Base-by-base conservation (phyloP, 768 basidiomycete genomes). In the Chalciporus sphaerocephalus region DNA sequence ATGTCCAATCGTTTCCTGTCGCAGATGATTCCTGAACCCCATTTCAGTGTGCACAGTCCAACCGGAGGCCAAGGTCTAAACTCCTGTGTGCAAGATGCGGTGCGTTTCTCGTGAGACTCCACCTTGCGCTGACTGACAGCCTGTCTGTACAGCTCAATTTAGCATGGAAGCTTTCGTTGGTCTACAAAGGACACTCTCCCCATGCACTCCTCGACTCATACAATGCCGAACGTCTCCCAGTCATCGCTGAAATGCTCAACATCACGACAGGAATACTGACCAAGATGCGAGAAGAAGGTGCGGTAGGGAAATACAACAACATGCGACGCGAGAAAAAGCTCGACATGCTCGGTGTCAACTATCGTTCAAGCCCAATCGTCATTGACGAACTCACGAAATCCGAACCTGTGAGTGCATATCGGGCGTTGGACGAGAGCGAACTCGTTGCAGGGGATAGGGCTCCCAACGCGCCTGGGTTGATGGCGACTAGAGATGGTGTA, bases 301-400 rank as follows among this genome's bases (percentile, higher is more conserved):
- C 9, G 27, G 27, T 28, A 12, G 27, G 3, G n/a, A n/a, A n/a
- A 28, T 28, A 7, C 7, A 28, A 28, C 6, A 8, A 1, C 15
- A 17, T 38, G 37, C 10, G 16, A 13, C 47, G 28, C 6, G 41
- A 39, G 11, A 12, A 56, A 15, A 53, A 56, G 2, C 45, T 75
- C 5, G 51, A 59, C 16, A 74, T 75, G 58, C 69, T 79, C 27
- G 76, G 75, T 7, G 65, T 80, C 35, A 80, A 80, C 58, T 80
- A 74, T 52, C 69, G 80, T 8, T 69, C 71, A 60, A 79, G 78
- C 54, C 50, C 71, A 0, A 66, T 78, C 17, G 64, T 79, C 1
- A 18, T 74, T 12, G 78, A 80, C 34, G 56, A 56, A n/a, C 24
- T 49, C 46, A 41, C 44, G 2, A 23, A 21, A 0, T 18, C 43